Evolutionary conservation across 331 rosid species (phyloP).

Genomic region (Acacia concinna): DNA sequence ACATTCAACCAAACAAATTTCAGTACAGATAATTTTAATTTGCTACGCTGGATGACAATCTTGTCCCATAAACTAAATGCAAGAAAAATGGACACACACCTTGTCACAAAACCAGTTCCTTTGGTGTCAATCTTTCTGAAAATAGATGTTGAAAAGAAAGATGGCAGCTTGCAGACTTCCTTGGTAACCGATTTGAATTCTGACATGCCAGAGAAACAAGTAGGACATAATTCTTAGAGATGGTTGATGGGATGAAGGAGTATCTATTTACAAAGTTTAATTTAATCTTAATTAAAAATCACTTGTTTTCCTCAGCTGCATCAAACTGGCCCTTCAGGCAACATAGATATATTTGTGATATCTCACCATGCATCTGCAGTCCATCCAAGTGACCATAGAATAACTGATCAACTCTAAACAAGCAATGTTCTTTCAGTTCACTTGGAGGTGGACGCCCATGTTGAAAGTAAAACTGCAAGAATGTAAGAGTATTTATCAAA

Average conservation of each 20-base stretch:
- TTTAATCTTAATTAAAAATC: constrained; percentile 15
- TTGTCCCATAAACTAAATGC: constrained; percentile 19
- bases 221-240: constrained; percentile 31
- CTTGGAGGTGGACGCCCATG: constrained; percentile 84
- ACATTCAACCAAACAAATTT: not conserved
- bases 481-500: constrained; percentile 26
- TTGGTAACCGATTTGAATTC: constrained; percentile 82
- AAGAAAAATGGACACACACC: constrained; percentile 51
- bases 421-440: constrained; percentile 79
- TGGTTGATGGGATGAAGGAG: not conserved
- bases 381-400: constrained; percentile 78
- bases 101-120: constrained; percentile 79
- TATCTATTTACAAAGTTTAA: constrained; percentile 26
- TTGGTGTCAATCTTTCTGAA: constrained; percentile 78
- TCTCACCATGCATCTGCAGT: constrained; percentile 86
- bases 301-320: constrained; percentile 15
- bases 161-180: constrained; percentile 98
- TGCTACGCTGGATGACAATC: constrained; percentile 15
- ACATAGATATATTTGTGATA: constrained; percentile 32
- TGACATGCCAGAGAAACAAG: constrained; percentile 49
- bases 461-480: constrained; percentile 90
- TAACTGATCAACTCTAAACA: constrained; percentile 60
- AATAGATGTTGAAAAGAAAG: constrained; percentile 75
- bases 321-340: constrained; percentile 26
- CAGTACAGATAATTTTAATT: not conserved